A percentile compares a stretch with the other conserved stretches of the same genome.
Conservation (phyloP, 768 basidiomycete genomes). For the Termitomyces sp. region DNA sequence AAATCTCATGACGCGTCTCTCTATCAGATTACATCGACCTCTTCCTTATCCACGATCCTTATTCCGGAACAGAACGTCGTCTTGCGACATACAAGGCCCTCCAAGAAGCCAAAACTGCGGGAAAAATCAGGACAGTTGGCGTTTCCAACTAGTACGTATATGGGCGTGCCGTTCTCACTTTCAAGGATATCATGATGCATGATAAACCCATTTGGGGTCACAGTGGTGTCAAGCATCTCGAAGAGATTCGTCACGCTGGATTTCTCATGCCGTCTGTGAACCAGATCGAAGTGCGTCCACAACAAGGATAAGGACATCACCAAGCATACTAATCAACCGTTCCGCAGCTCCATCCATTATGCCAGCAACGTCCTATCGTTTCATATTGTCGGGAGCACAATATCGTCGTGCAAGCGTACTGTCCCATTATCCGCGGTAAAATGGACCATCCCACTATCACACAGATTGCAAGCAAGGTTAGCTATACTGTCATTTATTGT, state of each 20-base stretch:
- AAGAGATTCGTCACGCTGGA: conserved; percentile 33
- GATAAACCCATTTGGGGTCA: not conserved
- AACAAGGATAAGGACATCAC: not conserved
- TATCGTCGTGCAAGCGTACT: conserved; percentile 70
- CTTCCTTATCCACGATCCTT: conserved; percentile 73
- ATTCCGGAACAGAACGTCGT: conserved; percentile 55
- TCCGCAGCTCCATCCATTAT: conserved; percentile 71
- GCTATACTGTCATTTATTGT: conserved; percentile 4
- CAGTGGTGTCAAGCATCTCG: conserved; percentile 65
- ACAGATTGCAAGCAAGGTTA: conserved; percentile 55
- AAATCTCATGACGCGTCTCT: not conserved
- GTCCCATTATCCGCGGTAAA: conserved; percentile 63
- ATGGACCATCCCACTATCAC: conserved; percentile 50
- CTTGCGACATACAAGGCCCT: conserved; percentile 72
- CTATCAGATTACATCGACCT: conserved; percentile 42
- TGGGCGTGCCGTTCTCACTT: not conserved
- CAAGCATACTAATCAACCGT: not conserved
- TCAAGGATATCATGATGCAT: not conserved
- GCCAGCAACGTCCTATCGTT: conserved; percentile 77
- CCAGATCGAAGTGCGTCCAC: conserved; percentile 34
- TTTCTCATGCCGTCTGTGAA: no score
- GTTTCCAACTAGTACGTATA: conserved; percentile 75
- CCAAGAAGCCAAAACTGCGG: conserved; percentile 51
- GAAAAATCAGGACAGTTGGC: conserved; percentile 69
- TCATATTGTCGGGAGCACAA: conserved; percentile 58